These are phyloP conservation scores for Gremmenia infestans DNA, from an alignment of 2,329 filamentous ascomycete species.

Conservation along the genomic window DNA sequence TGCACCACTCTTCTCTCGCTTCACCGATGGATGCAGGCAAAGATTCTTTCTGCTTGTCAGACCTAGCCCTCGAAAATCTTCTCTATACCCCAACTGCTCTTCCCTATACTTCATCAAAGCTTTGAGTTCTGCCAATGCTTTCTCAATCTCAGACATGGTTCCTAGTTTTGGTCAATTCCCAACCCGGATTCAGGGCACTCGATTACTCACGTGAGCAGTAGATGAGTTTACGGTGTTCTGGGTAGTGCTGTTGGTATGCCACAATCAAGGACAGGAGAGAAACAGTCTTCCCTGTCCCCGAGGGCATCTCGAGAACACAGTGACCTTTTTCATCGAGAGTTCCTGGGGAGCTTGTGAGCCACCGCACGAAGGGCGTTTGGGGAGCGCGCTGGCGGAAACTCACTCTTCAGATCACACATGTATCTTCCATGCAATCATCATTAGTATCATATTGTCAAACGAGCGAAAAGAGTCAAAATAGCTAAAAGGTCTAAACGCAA, in stretches of 20 bases:
- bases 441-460: conserved; percentile 9
- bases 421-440: conserved; percentile 44
- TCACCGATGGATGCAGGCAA: conserved; percentile 93
- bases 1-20: conserved; percentile 89
- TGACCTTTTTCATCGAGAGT: conserved; percentile 93
- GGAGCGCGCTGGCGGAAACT: conserved; percentile 3
- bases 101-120: conserved; percentile 91
- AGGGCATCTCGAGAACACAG: conserved; percentile 98
- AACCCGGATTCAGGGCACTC: not conserved
- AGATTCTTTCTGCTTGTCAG: conserved; percentile 96
- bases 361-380: no score
- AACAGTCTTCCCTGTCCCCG: conserved; percentile 95
- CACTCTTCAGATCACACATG: conserved; percentile 78
- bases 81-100: conserved; percentile 77
- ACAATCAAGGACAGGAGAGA: conserved; percentile 92
- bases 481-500: no score
- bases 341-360: conserved; percentile 32
- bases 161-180: conserved; percentile 39
- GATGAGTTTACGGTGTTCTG: conserved; percentile 91
- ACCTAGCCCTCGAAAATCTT: conserved; percentile 89
- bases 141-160: conserved; percentile 99
- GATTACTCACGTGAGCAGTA: conserved; percentile 77
- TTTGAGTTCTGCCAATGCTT: conserved; percentile 87
- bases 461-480: no score
- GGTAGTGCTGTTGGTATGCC: conserved; percentile 91